A percentile compares a stretch with the other conserved stretches of the same genome.
Evolutionary conservation across 176 grass and related monocot genomes (phyloP).

Genomic region (Eragrostis nindensis): DNA sequence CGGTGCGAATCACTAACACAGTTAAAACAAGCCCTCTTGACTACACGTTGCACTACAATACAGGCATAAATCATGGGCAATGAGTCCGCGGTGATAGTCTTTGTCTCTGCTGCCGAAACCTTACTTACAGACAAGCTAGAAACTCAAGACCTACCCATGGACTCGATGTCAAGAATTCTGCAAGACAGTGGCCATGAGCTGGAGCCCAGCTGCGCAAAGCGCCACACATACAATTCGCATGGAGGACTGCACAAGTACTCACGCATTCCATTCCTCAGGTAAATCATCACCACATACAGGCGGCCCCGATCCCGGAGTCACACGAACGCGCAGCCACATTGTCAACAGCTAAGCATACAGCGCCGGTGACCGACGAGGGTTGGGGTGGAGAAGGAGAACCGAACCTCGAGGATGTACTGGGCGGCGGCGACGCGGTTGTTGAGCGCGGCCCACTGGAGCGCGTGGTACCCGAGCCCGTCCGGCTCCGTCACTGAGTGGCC

Average conservation of each 20-base stretch:
- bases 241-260: not conserved
- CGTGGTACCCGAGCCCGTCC: constrained; percentile 78
- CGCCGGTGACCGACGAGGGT: not conserved
- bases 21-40: not conserved
- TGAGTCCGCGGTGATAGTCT: not conserved
- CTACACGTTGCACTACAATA: not conserved
- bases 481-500: constrained; percentile 66
- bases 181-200: not conserved
- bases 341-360: not conserved
- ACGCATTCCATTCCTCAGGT: not conserved
- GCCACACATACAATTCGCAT: not conserved
- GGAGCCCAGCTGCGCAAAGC: not conserved
- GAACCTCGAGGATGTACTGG: constrained; percentile 92
- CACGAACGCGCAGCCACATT: not conserved
- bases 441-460: constrained; percentile 92
- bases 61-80: not conserved
- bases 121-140: not conserved
- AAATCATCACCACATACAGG: not conserved
- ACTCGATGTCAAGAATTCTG: not conserved
- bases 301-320: not conserved
- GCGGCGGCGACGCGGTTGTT: constrained; percentile 91
- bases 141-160: not conserved
- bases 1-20: not conserved
- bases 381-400: not conserved
- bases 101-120: not conserved